Base-by-base conservation (phyloP, 2,329 filamentous ascomycete genomes). In the Arthrinium phaeospermum region DNA sequence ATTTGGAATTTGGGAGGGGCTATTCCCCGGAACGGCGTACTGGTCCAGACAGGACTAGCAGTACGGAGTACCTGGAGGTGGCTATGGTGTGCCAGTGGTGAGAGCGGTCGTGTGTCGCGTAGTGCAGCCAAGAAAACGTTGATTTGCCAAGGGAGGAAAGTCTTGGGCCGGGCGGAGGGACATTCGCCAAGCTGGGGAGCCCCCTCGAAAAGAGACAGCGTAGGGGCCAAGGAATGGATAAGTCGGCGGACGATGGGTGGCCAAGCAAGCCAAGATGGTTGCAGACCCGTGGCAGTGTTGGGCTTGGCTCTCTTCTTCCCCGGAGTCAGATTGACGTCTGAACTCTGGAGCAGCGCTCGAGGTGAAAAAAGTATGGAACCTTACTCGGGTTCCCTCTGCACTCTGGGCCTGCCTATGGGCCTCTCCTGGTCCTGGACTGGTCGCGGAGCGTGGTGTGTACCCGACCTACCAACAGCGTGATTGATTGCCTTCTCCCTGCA, bases 111-210 rank as follows among this genome's bases (percentile, higher is more conserved):
- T 64, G 57, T 64, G 57, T 64, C 34, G 57, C 57, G 57, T 64
- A 64, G 57, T 19, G 57, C 57, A 64, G 27, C 30, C 57, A 37
- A 64, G 34, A 37, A 64, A 64, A 64, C 57, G 57, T 64, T 41
- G 57, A 64, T 64, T 64, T 64, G 57, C 57, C 57, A 64, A 64
- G 57, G 57, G 57, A 64, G 57, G 57, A 64, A 64, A 64, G 57
- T 64, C 57, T 64, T 64, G 57, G 57, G 34, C 57, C 57, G 57
- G 57, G 57, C 57, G 34, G 57, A 64, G 57, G 57, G 57, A 41
- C 34, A 64, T 22, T 41, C 34, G 57, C 57, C 57, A 64, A 64
- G 57, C 57, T 64, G 57, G 34, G 57, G 57, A 64, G 57, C n/a
- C 34, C 34, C 57, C 34, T 41, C 57, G 34, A 64, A 64, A 34